Conservation (phyloP, 768 basidiomycete species). For the Fomitopsis pulvina region DNA sequence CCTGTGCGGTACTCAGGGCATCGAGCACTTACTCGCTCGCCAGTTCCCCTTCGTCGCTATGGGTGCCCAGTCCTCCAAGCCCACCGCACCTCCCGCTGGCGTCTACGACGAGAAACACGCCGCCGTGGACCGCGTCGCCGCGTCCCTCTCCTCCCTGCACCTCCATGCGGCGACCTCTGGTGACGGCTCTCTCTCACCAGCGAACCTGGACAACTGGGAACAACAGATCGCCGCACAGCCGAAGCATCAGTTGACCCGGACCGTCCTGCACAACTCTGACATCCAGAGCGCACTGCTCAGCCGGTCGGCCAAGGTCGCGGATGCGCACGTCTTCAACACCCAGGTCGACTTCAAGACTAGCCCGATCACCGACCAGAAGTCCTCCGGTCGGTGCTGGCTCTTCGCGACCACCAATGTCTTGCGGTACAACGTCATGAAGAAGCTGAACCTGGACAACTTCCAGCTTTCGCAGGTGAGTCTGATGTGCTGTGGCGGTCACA, state of each 20-base stretch:
- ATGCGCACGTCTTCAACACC: conserved; percentile 79
- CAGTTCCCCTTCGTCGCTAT: conserved; percentile 13
- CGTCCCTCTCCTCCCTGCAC: conserved; percentile 8
- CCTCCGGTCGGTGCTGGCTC: conserved; percentile 90
- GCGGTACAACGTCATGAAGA: conserved; percentile 79
- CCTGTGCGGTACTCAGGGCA: not conserved
- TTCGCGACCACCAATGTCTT: conserved; percentile 89
- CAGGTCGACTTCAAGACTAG: conserved; percentile 74
- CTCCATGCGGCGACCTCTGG: conserved; percentile 35
- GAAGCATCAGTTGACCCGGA: conserved; percentile 69
- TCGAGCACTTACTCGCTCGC: not conserved
- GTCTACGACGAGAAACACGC: conserved; percentile 18
- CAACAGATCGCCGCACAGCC: conserved; percentile 42
- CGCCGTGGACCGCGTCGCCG: conserved; percentile 9
- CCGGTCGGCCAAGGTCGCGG: conserved; percentile 53
- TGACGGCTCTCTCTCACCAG: conserved; percentile 54
- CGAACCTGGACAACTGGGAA: conserved; percentile 67
- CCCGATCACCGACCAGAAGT: conserved; percentile 83
- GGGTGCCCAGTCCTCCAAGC: conserved; percentile 32
- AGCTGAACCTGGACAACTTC: conserved; percentile 81
- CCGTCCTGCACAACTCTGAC: conserved; percentile 64
- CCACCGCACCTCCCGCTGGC: conserved; percentile 8
- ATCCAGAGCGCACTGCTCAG: conserved; percentile 57
- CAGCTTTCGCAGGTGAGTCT: conserved; percentile 75
- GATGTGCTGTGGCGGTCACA: not conserved